Percentiles rank a stretch among this genome's conserved stretches.
Conservation (phyloP, 2,329 filamentous ascomycete species). For the Diaporthe sp. region DNA sequence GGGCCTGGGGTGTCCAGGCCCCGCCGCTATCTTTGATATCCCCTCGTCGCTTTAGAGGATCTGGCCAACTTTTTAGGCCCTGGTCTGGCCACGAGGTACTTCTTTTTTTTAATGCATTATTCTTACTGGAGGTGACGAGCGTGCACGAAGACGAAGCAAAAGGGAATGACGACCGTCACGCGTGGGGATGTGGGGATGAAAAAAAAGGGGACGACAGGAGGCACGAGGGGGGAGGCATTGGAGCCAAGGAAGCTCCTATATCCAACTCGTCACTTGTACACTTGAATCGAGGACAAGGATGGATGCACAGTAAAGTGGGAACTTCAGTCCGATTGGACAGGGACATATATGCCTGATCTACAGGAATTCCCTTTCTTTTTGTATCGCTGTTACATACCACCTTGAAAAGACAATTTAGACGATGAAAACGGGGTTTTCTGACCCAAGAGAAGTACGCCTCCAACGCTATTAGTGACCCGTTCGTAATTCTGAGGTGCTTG, state of each 20-base stretch:
- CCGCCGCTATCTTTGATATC: conserved; percentile 28
- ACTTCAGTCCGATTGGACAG: conserved; percentile 29
- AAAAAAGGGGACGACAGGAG: conserved; percentile 36
- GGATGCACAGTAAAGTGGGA: conserved; percentile 22
- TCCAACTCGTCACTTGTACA: conserved; percentile 21
- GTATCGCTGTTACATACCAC: conserved; percentile 32
- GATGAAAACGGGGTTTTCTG: conserved; percentile 10
- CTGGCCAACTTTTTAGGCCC: conserved; percentile 48
- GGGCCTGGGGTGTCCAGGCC: conserved; percentile 18
- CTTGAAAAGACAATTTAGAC: conserved; percentile 31
- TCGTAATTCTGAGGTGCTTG: not conserved
- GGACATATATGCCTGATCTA: conserved; percentile 29
- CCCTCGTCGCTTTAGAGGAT: conserved; percentile 41
- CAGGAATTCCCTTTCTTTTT: conserved; percentile 26
- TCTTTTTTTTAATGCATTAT: conserved; percentile 40
- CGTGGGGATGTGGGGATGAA: conserved; percentile 34
- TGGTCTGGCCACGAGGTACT: conserved; percentile 43
- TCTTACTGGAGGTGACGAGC: conserved; percentile 34
- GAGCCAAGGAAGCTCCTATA: conserved; percentile 12
- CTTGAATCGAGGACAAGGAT: conserved; percentile 10
- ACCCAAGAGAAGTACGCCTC: not conserved
- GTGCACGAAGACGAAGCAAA: conserved; percentile 31
- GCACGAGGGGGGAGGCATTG: not conserved
- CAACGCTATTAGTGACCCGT: not conserved
- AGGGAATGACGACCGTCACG: conserved; percentile 28